Conservation (phyloP, 345 rosid species). For the Eucalyptus cladocalyx region DNA sequence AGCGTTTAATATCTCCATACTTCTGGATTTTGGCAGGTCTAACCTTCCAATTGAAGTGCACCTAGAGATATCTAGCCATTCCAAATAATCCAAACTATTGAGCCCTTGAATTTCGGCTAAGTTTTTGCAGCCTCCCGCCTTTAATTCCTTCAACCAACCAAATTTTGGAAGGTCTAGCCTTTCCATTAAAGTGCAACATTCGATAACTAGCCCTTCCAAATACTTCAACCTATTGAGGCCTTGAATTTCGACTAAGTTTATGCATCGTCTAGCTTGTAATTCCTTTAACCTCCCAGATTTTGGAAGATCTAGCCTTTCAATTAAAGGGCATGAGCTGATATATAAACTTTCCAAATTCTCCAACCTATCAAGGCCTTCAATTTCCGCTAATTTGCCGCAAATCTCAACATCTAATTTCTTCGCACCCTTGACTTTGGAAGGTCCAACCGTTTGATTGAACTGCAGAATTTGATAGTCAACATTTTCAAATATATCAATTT, state of each 20-base stretch:
- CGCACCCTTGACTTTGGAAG: too few relatives aligned
- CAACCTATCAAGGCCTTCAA: too few relatives aligned
- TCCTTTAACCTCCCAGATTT: background rate
- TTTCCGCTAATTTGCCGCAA: too few relatives aligned
- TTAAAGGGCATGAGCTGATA: accelerated
- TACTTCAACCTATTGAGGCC: background rate
- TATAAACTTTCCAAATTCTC: too few relatives aligned
- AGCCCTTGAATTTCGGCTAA: background rate
- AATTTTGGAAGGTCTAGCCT: background rate
- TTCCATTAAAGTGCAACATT: background rate
- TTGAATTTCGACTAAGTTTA: background rate
- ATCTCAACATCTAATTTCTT: accelerated
- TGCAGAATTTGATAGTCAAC: accelerated
- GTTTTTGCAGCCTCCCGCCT: too few relatives aligned
- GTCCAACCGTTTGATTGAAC: too few relatives aligned
- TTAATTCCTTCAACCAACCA: accelerated
- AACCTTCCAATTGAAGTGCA: background rate
- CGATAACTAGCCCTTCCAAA: background rate
- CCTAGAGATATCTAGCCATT: accelerated
- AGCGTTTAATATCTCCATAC: accelerated
- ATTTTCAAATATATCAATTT: too few relatives aligned
- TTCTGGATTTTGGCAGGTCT: background rate
- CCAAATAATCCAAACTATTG: background rate
- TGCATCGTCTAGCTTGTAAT: accelerated
- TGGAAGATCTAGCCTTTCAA: background rate